These are phyloP conservation scores for Chimonanthus salicifolius DNA, from an alignment of 164 flowering plant species.

Conservation along the genomic window DNA sequence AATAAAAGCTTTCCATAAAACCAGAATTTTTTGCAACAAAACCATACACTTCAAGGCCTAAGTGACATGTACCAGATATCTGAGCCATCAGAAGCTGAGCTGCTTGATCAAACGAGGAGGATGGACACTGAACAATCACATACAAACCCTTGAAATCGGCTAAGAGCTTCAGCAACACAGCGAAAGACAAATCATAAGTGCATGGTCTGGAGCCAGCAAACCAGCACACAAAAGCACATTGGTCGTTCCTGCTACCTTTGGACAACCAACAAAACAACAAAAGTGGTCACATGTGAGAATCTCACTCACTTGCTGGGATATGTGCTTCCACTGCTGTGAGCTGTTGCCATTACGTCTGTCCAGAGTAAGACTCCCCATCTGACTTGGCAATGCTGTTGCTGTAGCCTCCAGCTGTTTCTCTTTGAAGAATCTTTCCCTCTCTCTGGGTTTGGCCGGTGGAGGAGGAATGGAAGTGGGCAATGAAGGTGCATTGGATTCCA, in stretches of 20 bases:
- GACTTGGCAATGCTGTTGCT: conserved; percentile 38
- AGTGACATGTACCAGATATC: no score
- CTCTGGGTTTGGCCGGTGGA: conserved; percentile 78
- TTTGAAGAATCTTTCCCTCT: conserved; percentile 81
- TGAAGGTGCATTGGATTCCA: background rate
- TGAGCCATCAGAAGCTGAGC: no score
- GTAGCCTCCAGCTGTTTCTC: conserved; percentile 57
- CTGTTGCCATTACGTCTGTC: conserved; percentile 73
- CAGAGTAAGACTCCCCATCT: conserved; percentile 55
- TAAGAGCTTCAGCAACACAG: background rate
- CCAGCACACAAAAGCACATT: background rate
- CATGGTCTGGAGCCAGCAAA: background rate
- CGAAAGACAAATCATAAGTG: background rate
- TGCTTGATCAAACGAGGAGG: background rate
- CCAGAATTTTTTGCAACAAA: no score
- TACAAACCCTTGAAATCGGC: background rate
- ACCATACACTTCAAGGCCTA: no score
- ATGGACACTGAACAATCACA: background rate
- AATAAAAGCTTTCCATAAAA: no score
- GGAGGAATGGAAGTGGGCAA: conserved; percentile 56
- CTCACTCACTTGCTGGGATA: conserved; percentile 49
- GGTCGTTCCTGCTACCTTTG: background rate
- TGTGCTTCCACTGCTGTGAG: conserved; percentile 59
- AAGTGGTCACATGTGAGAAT: background rate
- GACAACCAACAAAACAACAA: background rate